Evolutionary conservation across 2,329 filamentous ascomycete genomes (phyloP), one percentile per base, ranked within the genome.

Genomic region (Colletotrichum caudatum): DNA sequence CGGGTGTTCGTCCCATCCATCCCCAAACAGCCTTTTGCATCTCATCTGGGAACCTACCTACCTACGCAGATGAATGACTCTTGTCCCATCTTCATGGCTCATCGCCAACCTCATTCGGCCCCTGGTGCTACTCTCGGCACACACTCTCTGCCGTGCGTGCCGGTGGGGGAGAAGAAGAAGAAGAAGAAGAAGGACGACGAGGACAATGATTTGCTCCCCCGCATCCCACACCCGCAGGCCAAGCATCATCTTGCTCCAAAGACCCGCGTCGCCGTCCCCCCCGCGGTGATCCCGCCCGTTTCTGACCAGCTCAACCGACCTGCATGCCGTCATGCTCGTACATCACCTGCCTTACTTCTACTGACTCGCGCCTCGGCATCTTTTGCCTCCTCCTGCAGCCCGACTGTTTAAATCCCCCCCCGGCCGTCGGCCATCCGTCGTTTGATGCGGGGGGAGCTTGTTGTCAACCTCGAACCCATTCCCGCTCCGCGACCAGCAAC

Each of bases 301-400:
- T 60, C 39, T 23, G 69, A 69, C 1, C 44, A 11, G 39, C 18
- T 56, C 14, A 39, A 5, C 46, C 59, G 69, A 29, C 64, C 46
- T 64, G 69, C 65, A 71, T 71, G 65, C 69, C 59, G 69, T 71
- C 59, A 71, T 64, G 46, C 14, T 37, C 48, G 35, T 20, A 20
- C 18, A 39, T 18, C 26, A 48, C 37, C 20, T 44, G 39, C 23
- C 48, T 44, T 33, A 5, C 50, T 14, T 48, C 2, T 48, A n/a
- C 23, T 9, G 23, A 20, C 14, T 26, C n/a, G 8, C 39, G 4
- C 35, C 59, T 35, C 20, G 29, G 39, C 69, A 39, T 18, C 48
- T 33, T 59, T 48, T 23, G 20, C 46, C 46, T 20, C 60, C 29
- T 9, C 8, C 5, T 23, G 64, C 51, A 48, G 16, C 51, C 18